These are phyloP conservation scores for Neoscytalidium dimidiatum DNA, from an alignment of 2,329 filamentous ascomycete species.

Conservation along the genomic window DNA sequence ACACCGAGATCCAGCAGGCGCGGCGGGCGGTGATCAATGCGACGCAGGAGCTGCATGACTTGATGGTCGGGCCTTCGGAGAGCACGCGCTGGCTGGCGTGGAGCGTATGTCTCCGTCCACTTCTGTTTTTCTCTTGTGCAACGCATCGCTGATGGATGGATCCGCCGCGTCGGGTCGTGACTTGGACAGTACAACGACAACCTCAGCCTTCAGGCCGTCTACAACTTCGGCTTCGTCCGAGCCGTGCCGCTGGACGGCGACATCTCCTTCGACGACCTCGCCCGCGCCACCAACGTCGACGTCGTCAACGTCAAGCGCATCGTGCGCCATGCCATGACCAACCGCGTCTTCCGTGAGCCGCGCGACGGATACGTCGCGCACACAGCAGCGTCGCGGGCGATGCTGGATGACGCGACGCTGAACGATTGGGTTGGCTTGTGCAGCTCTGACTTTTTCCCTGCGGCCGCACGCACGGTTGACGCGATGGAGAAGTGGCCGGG, in stretches of 20 bases:
- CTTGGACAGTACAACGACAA: slow-evolving; percentile 22
- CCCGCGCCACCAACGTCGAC: slow-evolving; percentile 14
- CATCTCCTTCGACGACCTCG: slow-evolving; percentile 20
- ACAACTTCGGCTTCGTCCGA: slow-evolving; percentile 22
- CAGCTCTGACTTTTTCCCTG: slow-evolving; percentile 22
- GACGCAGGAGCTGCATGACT: slow-evolving; percentile 26
- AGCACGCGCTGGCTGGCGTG: slow-evolving; percentile 24
- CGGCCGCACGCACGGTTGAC: slow-evolving; percentile 21
- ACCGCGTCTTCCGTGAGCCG: slow-evolving; percentile 45
- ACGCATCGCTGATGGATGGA: neutral
- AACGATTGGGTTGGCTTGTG: slow-evolving; percentile 23
- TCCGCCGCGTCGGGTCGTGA: neutral
- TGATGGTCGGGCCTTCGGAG: slow-evolving; percentile 26
- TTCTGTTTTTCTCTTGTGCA: slow-evolving; percentile 14
- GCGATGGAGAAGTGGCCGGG: slow-evolving; percentile 21
- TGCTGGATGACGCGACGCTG: slow-evolving; percentile 22
- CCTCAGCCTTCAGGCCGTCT: slow-evolving; percentile 23
- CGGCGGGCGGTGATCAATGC: slow-evolving; percentile 25
- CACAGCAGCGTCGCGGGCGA: slow-evolving; percentile 30
- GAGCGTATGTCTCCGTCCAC: slow-evolving; percentile 22
- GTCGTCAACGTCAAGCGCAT: slow-evolving; percentile 34
- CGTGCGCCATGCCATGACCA: slow-evolving; percentile 43
- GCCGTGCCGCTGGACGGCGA: slow-evolving; percentile 21
- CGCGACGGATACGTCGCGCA: slow-evolving; percentile 42
- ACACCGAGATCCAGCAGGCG: slow-evolving; percentile 23